Base-by-base conservation (phyloP, 1,284 basidiomycete genomes). In the Neotropicomus parvogracilis region DNA sequence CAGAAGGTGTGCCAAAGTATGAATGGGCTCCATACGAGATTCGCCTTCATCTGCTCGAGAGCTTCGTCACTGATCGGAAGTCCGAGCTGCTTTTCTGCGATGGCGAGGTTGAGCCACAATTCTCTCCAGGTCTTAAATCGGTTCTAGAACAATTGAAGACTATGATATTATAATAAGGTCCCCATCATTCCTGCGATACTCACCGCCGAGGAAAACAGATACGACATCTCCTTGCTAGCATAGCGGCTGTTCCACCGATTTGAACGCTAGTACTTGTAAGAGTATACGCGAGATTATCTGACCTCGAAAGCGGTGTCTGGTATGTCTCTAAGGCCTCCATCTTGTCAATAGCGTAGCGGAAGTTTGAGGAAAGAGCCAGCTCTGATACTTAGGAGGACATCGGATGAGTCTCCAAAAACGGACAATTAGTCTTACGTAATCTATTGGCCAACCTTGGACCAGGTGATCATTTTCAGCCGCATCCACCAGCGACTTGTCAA, bases 141-240 rank as follows among this genome's bases (percentile, higher is more conserved):
- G 56, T 90, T 95, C 94, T 97, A 52, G 31, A 49, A 46, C 10
- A 7, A 40, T 14, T 6, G 11, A 28, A 39, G 7, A 17, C 24
- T 17, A 44, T 20, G 38, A 36, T n/a, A 46, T 29, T 34, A 33
- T 27, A 19, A 20, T n/a, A n/a, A n/a, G n/a, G n/a, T n/a, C n/a
- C n/a, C n/a, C n/a, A n/a, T n/a, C 20, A 12, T 3, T 29, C 19
- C 13, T 32, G 26, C 20, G 38, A 43, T 16, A 70, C 76, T 28
- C 60, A 95, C 94, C 44, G 85, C 84, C 48, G 88, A 81, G 35
- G 95, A 98, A 75, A 98, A 99, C 48, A 99, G 80, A 70, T 91
- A 80, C 12, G 93, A 87, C 95, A 98, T 98, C 73, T 98, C 95
- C 68, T 95, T 95, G 77, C 91, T 95, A 19, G 97, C 97, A 90